A percentile compares a stretch with the other conserved stretches of the same genome.
Conservation (phyloP, 305 asterid genomes). For the Ruellia speciosa region DNA sequence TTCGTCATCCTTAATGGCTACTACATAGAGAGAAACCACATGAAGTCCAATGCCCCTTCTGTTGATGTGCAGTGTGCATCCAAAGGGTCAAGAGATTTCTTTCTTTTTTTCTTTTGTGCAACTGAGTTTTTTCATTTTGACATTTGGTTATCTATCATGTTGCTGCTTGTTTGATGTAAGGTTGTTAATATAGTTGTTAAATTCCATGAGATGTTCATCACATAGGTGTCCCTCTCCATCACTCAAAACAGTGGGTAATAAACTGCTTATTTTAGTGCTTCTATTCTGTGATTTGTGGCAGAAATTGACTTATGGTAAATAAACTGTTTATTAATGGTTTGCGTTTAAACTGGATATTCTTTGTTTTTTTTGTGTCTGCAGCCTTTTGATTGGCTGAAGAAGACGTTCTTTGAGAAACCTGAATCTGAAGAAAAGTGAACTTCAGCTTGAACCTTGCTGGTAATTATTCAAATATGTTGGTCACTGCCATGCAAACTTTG, state of each 20-base stretch:
- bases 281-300: neutral
- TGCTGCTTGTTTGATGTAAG: too few species aligned
- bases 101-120: too few species aligned
- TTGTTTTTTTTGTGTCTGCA: conserved; percentile 27
- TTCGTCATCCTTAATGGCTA: too few species aligned
- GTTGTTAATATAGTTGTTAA: too few species aligned
- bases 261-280: neutral
- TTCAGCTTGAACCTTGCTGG: conserved; percentile 21
- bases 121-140: too few species aligned
- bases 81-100: too few species aligned
- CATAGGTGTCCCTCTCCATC: too few species aligned
- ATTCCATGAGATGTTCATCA: too few species aligned
- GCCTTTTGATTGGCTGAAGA: conserved; percentile 81
- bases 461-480: conserved; percentile 18
- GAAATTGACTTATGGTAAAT: neutral
- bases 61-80: too few species aligned
- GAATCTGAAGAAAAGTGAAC: conserved; percentile 51
- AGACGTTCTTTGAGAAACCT: conserved; percentile 66
- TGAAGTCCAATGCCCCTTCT: too few species aligned
- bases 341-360: conserved; percentile 3
- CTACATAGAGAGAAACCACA: neutral
- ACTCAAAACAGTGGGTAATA: too few species aligned
- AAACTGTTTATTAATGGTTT: neutral
- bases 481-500: conserved; percentile 25
- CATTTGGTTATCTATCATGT: too few species aligned